Percentiles rank a stretch among this genome's conserved stretches.
Evolutionary conservation across 1,139 yeast genomes (phyloP).

Genomic region (Taphrina populina): DNA sequence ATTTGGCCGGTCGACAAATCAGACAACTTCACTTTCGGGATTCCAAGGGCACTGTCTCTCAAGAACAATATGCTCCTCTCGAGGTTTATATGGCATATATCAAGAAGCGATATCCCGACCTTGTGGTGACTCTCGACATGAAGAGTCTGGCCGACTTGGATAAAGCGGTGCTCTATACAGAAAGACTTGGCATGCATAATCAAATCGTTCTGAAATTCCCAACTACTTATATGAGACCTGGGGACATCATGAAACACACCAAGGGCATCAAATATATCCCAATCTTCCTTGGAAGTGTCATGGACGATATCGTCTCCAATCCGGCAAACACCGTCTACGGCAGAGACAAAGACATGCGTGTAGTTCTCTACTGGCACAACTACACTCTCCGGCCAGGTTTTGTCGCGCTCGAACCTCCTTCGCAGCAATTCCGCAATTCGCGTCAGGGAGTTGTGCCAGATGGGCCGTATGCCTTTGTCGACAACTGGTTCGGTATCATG

Average conservation of each 20-base stretch:
- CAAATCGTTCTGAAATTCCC: neutral
- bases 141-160: neutral
- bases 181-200: neutral
- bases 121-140: conserved; percentile 1
- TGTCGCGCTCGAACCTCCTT: conserved; percentile 8
- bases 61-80: neutral
- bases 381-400: conserved; percentile 2
- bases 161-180: neutral
- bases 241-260: neutral
- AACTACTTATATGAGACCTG: neutral
- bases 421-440: neutral
- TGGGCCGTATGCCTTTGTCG: conserved; percentile 9
- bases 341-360: neutral
- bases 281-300: neutral
- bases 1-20: neutral
- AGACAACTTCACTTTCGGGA: conserved; percentile 3
- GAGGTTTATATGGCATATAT: neutral
- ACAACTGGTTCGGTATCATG: neutral
- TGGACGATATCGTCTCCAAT: conserved; percentile 1
- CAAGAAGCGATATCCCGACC: neutral
- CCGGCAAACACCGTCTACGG: conserved; percentile 1
- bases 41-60: neutral
- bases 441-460: neutral
- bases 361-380: neutral
- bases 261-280: neutral